These are phyloP conservation scores for Yarrowia deformans DNA, from an alignment of 805 yeast genomes.

Conservation along the genomic window DNA sequence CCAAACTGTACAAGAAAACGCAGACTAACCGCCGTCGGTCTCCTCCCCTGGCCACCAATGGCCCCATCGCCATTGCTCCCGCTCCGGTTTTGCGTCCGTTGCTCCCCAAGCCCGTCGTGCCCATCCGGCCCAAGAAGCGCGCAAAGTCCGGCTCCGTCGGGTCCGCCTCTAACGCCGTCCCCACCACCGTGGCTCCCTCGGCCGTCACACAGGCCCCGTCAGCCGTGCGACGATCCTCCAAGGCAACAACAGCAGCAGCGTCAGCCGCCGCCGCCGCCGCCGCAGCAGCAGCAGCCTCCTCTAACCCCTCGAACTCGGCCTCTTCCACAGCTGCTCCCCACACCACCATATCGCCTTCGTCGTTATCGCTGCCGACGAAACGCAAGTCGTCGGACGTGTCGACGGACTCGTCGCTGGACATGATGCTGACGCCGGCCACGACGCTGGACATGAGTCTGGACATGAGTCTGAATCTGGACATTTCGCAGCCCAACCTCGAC, in stretches of 20 bases:
- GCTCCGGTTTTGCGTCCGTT: slow-evolving; percentile 33
- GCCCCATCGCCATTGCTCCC: slow-evolving; percentile 37
- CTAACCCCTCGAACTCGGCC: background rate
- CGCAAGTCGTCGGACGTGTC: slow-evolving; percentile 34
- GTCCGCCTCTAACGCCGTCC: background rate
- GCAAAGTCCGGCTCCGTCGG: slow-evolving; percentile 2
- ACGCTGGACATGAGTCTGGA: slow-evolving; percentile 25
- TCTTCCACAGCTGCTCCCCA: background rate
- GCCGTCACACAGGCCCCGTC: background rate
- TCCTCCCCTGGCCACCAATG: slow-evolving; percentile 21
- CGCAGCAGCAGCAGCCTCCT: background rate
- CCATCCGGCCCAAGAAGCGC: slow-evolving; percentile 21
- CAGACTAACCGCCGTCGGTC: slow-evolving; percentile 34
- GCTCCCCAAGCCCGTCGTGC: slow-evolving; percentile 37
- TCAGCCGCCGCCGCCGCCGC: background rate
- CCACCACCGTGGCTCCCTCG: slow-evolving; percentile 19
- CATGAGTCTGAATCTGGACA: slow-evolving; percentile 24
- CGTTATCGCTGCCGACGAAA: slow-evolving; percentile 23
- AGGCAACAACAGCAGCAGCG: too few species aligned
- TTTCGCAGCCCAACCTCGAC: slow-evolving; percentile 35
- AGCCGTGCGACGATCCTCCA: too few species aligned
- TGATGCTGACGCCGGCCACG: slow-evolving; percentile 16
- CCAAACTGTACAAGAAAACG: slow-evolving; percentile 30
- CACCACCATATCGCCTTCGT: slow-evolving; percentile 29
- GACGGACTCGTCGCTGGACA: slow-evolving; percentile 28